These are phyloP conservation scores for Backusella tarrabulga DNA, from an alignment of 192 early-diverging fungal genomes.

Conservation along the genomic window DNA sequence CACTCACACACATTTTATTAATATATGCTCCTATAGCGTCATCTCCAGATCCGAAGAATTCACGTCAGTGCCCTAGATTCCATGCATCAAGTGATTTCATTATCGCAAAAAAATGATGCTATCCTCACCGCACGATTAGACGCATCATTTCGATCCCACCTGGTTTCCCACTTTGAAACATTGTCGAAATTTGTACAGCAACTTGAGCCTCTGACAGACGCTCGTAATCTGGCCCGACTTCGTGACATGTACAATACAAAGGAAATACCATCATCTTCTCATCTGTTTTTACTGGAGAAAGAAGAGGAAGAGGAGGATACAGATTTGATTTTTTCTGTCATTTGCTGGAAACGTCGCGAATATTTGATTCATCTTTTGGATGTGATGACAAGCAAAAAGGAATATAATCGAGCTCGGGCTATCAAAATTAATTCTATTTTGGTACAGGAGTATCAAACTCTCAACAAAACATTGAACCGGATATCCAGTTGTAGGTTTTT, in stretches of 20 bases:
- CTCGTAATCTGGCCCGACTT: constrained; percentile 37
- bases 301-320: constrained; percentile 3
- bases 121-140: background rate
- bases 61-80: background rate
- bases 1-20: background rate
- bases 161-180: background rate
- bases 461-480: constrained; percentile 36
- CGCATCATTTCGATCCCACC: background rate
- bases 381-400: constrained; percentile 23
- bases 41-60: background rate
- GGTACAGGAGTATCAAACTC: constrained; percentile 11
- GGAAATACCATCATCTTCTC: background rate
- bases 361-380: constrained; percentile 48
- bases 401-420: constrained; percentile 4
- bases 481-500: constrained; percentile 32
- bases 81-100: background rate
- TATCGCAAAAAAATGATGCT: background rate
- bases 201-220: constrained; percentile 38
- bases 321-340: constrained; percentile 37
- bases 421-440: constrained; percentile 10
- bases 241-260: constrained; percentile 50
- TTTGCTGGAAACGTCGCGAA: constrained; percentile 49
- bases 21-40: background rate
- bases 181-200: background rate
- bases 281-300: background rate